Percentiles rank a stretch among this genome's conserved stretches.
Evolutionary conservation across 1,284 basidiomycete species (phyloP).

Genomic region (Heterobasidion parviporum): DNA sequence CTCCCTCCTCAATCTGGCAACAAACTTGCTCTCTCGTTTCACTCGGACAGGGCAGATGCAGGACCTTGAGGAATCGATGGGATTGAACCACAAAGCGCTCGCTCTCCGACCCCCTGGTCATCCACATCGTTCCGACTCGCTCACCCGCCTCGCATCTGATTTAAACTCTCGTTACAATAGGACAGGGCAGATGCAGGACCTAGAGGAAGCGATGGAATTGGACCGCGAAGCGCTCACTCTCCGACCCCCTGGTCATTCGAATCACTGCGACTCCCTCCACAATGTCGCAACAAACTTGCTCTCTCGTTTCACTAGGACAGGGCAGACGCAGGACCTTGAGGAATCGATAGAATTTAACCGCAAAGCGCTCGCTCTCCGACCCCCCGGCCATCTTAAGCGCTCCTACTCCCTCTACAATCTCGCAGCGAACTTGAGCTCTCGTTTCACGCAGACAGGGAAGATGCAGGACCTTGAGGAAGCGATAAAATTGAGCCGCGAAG

Average conservation of each 20-base stretch:
- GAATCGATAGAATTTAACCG: background rate
- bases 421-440: no score
- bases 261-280: background rate
- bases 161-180: background rate
- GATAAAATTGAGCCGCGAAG: background rate
- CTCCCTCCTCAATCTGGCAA: background rate
- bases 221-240: background rate
- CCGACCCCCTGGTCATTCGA: background rate
- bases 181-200: background rate
- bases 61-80: constrained; percentile 24
- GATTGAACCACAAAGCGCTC: constrained; percentile 15
- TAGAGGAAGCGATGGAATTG: background rate
- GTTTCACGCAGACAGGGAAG: no score
- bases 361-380: no score
- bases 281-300: background rate
- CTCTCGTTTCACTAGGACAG: background rate
- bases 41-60: constrained; percentile 12
- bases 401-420: no score
- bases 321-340: background rate
- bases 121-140: constrained; percentile 1
- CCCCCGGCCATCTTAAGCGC: no score
- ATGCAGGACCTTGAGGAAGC: no score
- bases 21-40: constrained; percentile 8
- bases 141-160: background rate
- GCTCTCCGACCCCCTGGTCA: constrained; percentile 15